Percentiles rank a stretch among this genome's conserved stretches.
phyloP scores from a whole-genome alignment of 495 filamentous ascomycete genomes.

The Trichoderma parareesei region DNA sequence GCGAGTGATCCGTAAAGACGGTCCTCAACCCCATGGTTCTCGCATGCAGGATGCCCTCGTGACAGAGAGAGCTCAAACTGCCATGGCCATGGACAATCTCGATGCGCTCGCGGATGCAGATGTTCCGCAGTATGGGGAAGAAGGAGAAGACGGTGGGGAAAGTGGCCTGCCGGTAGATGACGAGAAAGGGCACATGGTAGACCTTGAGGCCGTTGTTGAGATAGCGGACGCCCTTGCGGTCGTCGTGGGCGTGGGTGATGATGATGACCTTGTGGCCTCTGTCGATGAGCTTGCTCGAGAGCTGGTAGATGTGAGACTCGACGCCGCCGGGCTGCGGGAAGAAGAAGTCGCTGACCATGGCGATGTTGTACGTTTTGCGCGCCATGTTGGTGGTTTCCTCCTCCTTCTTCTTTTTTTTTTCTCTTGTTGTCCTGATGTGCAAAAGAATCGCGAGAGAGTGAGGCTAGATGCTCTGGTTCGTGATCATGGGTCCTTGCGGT shows the following conservation, averaged over 20 bases:
- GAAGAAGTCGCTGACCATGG: conserved; percentile 99
- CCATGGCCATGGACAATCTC: conserved; percentile 97
- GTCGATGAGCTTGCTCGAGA: conserved; percentile 92
- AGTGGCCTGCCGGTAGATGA: conserved; percentile 91
- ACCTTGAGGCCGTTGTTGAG: conserved; percentile 97
- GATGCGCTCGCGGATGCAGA: conserved; percentile 85
- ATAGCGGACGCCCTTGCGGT: conserved; percentile 88
- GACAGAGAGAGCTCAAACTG: conserved; percentile 83
- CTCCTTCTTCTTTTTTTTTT: too few species aligned
- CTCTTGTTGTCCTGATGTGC: neutral
- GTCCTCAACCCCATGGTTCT: conserved; percentile 93
- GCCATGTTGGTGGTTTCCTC: conserved; percentile 34
- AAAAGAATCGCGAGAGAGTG: neutral
- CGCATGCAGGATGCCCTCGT: conserved; percentile 90
- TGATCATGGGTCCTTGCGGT: conserved; percentile 2
- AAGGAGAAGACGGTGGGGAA: conserved; percentile 98
- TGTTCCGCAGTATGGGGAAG: conserved; percentile 94
- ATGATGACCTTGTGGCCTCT: conserved; percentile 97
- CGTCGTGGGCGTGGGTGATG: conserved; percentile 93
- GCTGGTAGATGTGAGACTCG: conserved; percentile 97
- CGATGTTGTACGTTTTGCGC: conserved; percentile 47
- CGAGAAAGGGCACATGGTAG: conserved; percentile 91
- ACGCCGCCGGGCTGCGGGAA: conserved; percentile 94
- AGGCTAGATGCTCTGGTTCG: neutral
- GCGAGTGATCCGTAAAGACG: conserved; percentile 95